These are phyloP conservation scores for Sergeia podlipaevii DNA, from an alignment of 208 protist species.

Conservation along the genomic window DNA sequence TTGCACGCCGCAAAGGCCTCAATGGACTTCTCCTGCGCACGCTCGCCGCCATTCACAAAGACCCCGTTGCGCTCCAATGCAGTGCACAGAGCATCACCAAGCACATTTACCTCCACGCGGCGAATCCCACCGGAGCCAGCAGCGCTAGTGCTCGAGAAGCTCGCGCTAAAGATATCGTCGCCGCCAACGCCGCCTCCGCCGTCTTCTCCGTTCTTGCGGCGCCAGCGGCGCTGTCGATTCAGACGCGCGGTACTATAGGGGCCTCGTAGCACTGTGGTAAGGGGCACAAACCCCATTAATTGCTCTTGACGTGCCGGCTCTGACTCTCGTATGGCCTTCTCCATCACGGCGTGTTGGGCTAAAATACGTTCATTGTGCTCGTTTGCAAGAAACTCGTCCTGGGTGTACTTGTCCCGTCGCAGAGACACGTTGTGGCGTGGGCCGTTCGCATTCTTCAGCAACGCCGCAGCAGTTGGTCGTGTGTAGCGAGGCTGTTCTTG, in stretches of 20 bases:
- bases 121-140: neutral
- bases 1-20: constrained; percentile 38
- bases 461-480: constrained; percentile 44
- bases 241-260: constrained; percentile 10
- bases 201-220: neutral
- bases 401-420: constrained; percentile 35
- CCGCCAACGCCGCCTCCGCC: neutral
- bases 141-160: neutral
- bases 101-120: constrained; percentile 34
- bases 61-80: constrained; percentile 23
- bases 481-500: constrained; percentile 50
- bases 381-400: constrained; percentile 29
- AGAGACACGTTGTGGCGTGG: constrained; percentile 29
- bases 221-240: neutral
- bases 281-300: too few species aligned
- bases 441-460: constrained; percentile 48
- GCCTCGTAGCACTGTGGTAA: constrained; percentile 15
- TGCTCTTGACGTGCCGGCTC: neutral
- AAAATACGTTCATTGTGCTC: constrained; percentile 52
- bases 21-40: constrained; percentile 16
- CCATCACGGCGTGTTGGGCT: constrained; percentile 49
- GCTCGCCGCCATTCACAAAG: constrained; percentile 6
- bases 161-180: neutral
- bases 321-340: neutral
- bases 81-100: constrained; percentile 23